These are phyloP conservation scores for Alternaria consortialis DNA, from an alignment of 2,329 filamentous ascomycete species.

Conservation along the genomic window DNA sequence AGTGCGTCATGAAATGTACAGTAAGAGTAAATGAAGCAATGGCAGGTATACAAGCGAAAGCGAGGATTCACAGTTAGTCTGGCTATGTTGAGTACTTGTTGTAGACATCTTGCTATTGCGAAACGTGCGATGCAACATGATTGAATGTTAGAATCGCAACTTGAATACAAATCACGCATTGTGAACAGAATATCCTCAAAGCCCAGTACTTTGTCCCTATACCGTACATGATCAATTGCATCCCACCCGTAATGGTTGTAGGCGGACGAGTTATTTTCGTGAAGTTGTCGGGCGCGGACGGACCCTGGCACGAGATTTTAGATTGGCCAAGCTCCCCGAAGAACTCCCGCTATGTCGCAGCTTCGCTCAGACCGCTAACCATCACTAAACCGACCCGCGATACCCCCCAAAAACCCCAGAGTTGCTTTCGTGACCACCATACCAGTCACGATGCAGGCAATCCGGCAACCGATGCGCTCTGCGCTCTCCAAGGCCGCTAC, in stretches of 20 bases:
- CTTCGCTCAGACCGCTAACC: constrained; percentile 30
- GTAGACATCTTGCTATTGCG: background rate
- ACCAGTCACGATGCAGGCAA: constrained; percentile 77
- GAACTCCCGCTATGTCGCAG: constrained; percentile 34
- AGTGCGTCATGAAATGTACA: background rate
- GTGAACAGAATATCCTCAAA: background rate
- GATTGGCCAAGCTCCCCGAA: constrained; percentile 32
- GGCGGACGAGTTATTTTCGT: constrained; percentile 25
- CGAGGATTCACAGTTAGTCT: background rate
- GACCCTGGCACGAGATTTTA: constrained; percentile 22
- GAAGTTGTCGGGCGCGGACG: constrained; percentile 27
- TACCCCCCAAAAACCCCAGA: constrained; percentile 25
- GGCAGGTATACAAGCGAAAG: background rate
- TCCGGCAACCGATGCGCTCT: constrained; percentile 77
- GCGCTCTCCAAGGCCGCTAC: constrained; percentile 73
- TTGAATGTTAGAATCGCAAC: background rate
- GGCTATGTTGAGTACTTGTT: background rate
- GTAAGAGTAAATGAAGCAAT: background rate
- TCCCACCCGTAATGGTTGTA: background rate
- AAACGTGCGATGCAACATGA: background rate
- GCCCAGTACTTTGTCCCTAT: fast-evolving
- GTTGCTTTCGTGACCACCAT: constrained; percentile 37
- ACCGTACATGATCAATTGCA: background rate
- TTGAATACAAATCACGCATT: background rate
- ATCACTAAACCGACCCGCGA: constrained; percentile 29